Percentiles rank a stretch among this genome's conserved stretches.
These are phyloP conservation scores for Pilasporangium apinafurcum DNA, from an alignment of 352 stramenopile genomes.

Conservation along the genomic window DNA sequence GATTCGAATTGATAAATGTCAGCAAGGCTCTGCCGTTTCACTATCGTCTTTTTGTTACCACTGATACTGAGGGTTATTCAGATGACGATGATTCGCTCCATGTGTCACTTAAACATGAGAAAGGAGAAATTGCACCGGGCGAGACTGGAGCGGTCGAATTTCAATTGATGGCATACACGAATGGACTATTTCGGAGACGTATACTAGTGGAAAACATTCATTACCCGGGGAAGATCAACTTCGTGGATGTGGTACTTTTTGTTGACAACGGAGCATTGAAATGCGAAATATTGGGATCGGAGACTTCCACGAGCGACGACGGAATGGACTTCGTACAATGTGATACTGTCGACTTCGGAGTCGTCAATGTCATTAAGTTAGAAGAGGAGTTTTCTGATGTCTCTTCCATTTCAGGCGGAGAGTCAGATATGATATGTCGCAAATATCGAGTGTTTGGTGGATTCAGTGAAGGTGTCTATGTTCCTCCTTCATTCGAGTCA, in stretches of 20 bases:
- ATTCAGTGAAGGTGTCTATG: conserved; percentile 4
- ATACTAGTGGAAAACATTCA: conserved; percentile 83
- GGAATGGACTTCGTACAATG: too few species aligned
- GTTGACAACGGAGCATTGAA: conserved; percentile 65
- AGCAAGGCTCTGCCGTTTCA: conserved; percentile 71
- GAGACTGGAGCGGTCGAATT: conserved; percentile 57
- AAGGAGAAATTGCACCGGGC: conserved; percentile 60
- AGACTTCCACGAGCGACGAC: too few species aligned
- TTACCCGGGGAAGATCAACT: conserved; percentile 74
- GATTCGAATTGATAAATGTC: conserved; percentile 76
- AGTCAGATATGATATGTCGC: conserved; percentile 28
- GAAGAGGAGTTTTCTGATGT: conserved; percentile 52
- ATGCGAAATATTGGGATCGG: conserved; percentile 21
- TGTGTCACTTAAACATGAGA: conserved; percentile 61
- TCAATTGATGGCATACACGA: conserved; percentile 52
- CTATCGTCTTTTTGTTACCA: conserved; percentile 73
- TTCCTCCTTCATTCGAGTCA: too few species aligned
- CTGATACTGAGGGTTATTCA: conserved; percentile 56
- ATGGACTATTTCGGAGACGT: conserved; percentile 70
- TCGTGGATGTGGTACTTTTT: conserved; percentile 75
- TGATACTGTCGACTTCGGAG: conserved; percentile 39
- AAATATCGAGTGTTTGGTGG: conserved; percentile 65
- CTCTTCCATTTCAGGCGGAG: conserved; percentile 10
- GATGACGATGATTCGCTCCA: conserved; percentile 71
- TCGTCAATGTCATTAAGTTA: conserved; percentile 65